Evolutionary conservation across 2,329 filamentous ascomycete species (phyloP).

Genomic region (Fusarium secorum): DNA sequence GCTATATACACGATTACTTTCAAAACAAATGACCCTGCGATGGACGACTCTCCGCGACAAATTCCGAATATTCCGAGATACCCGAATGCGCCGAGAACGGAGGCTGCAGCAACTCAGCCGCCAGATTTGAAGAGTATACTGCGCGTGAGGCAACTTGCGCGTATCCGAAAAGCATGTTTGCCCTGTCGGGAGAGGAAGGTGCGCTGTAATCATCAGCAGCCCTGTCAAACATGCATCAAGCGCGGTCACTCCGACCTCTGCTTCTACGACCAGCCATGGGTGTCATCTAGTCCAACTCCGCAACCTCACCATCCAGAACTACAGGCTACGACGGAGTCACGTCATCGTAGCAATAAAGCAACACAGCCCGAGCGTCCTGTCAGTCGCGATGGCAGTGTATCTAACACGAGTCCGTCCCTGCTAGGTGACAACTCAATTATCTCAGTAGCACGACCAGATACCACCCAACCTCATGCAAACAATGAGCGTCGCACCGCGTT

Average conservation of each 20-base stretch:
- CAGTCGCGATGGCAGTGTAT: background rate
- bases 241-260: conserved; percentile 21
- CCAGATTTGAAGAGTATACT: conserved; percentile 1
- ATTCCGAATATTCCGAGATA: background rate
- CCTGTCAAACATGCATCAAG: conserved; percentile 22
- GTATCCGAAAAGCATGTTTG: conserved; percentile 53
- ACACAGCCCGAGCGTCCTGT: accelerated
- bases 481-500: conserved; percentile 20
- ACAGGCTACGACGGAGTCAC: accelerated
- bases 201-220: conserved; percentile 18
- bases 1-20: accelerated
- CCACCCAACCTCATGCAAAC: background rate
- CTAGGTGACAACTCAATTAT: conserved; percentile 28
- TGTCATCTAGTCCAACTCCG: background rate
- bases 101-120: background rate
- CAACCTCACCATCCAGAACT: background rate
- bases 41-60: background rate
- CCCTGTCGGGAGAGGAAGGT: conserved; percentile 25
- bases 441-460: conserved; percentile 9
- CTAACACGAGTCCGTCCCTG: background rate
- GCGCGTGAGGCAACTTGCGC: conserved; percentile 4
- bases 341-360: accelerated
- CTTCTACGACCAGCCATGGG: background rate
- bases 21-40: background rate
- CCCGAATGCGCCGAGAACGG: background rate